Evolutionary conservation across 768 basidiomycete genomes (phyloP), one percentile per base, ranked within the genome.

Genomic region (Mycena metata): DNA sequence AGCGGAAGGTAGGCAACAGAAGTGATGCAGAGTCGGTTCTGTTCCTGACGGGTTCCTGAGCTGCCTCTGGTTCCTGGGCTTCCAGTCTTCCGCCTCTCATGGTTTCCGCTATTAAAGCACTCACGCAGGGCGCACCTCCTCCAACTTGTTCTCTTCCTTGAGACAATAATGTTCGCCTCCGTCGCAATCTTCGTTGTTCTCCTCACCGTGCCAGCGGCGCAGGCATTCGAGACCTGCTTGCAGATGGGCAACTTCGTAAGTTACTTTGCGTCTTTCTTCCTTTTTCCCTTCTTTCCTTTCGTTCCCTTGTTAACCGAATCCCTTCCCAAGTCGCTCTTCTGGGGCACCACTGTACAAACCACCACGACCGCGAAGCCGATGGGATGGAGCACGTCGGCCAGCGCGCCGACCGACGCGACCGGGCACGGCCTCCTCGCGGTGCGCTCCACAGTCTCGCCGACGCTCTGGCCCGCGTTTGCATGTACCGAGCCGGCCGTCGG

Each of bases 231-330:
- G 55, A 56, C 36, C 55, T 56, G 55, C 55, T 56, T 39, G 39
- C 55, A 56, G 55, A 56, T 56, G 55, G 55, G 39, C 39, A 42
- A 39, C 55, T 39, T 56, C 55, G 55, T 56, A 56, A 56, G 55
- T 56, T 24, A 42, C 36, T 41, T 42, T 39, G 33, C 33, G 30
- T 33, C 55, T 36, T 42, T 39, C 55, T 17, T 42, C 41, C 39
- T 33, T 26, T 15, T 15, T 56, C 41, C 39, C 24, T 42, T 56
- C 30, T 30, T 30, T 30, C 6, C 30, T 30, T 30, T 30, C 3
- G 3, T 30, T 30, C 6, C 3, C 6, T 30, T 30, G 30, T 30
- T 30, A 30, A 30, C 30, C 30, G 30, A 30, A 6, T 30, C 3
- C 30, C 30, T 30, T 30, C 35, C 35, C 35, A 41, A 56, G 55